These are phyloP conservation scores for Discostella pseudostelligera DNA, from an alignment of 108 stramenopile species.

Conservation along the genomic window DNA sequence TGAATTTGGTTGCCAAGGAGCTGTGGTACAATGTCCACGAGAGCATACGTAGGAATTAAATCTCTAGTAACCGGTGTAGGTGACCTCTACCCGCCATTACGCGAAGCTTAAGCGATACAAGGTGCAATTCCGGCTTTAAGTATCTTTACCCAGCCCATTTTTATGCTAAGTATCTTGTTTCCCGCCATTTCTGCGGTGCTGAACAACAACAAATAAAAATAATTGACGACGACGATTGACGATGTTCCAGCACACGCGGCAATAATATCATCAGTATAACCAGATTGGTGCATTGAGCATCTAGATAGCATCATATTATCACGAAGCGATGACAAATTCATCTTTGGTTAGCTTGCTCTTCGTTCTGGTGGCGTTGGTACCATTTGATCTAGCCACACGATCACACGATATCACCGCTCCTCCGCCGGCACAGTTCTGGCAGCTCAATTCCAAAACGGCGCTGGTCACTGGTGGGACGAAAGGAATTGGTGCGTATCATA, in stretches of 20 bases:
- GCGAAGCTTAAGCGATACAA: too few relatives aligned
- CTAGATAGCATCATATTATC: not conserved
- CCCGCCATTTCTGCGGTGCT: not conserved
- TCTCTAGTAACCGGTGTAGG: not conserved
- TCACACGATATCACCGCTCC: conserved; percentile 27
- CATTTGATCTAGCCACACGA: not conserved
- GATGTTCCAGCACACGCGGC: too few relatives aligned
- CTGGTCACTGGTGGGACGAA: conserved; percentile 88
- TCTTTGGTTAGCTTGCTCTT: not conserved
- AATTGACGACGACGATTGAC: too few relatives aligned
- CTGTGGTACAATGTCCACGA: not conserved
- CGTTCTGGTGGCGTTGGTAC: not conserved
- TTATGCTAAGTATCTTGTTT: conserved; percentile 5
- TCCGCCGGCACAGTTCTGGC: conserved; percentile 50
- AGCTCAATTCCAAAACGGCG: conserved; percentile 55
- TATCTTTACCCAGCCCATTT: too few relatives aligned
- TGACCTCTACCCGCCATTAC: too few relatives aligned
- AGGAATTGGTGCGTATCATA: conserved; percentile 72
- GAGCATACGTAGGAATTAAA: not conserved
- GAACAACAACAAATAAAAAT: too few relatives aligned
- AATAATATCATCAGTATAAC: not conserved
- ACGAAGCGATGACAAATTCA: conserved; percentile 4
- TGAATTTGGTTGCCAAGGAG: too few relatives aligned
- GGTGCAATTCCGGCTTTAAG: too few relatives aligned
- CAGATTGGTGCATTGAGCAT: not conserved